Evolutionary conservation across 208 protist genomes (phyloP), one percentile per base, ranked within the genome.

Genomic region (Herpetomonas muscarum): DNA sequence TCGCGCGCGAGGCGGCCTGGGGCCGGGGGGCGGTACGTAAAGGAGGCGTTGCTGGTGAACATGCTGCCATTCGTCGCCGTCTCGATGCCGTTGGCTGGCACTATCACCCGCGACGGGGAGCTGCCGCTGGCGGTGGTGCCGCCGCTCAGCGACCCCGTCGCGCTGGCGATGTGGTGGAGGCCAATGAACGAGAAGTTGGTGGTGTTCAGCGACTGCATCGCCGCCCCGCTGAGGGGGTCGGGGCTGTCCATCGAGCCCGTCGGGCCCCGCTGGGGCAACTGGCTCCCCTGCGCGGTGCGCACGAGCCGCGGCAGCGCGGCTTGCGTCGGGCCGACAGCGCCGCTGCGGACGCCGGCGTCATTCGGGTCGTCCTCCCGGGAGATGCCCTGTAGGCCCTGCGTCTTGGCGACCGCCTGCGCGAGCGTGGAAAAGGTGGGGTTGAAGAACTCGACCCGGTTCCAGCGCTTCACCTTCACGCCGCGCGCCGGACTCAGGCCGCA

Each of bases 401-500:
- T 78, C 46, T 46, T 62, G 48, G 57, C 66, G 22, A 78, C 81
- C 21, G 81, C 69, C 12, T 68, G 28, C 22, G 64, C 53, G 19
- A 87, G 41, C 1, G 76, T 78, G 41, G 61, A 41, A 44, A 86
- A 59, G 17, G 65, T 75, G 17, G 82, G 72, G 31, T 70, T 61
- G 48, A 90, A 70, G 44, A 87, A 68, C 50, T 87, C 79, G 7
- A 85, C 79, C 3, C 77, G 75, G 45, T 90, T 83, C 79, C 79
- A 93, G 12, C 72, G 77, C 54, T 53, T 51, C 10, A 81, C 63
- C 15, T 54, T 22, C 7, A 83, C 70, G 9, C 82, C 85, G 19
- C 70, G 51, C 17, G 73, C 52, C 3, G 67, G 69, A 19, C 59
- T 61, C 9, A 88, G 57, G n/a, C 64, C 47, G 7, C 64, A 65